Evolutionary conservation across 352 stramenopile species (phyloP).

Genomic region (Peronospora belbahrii): DNA sequence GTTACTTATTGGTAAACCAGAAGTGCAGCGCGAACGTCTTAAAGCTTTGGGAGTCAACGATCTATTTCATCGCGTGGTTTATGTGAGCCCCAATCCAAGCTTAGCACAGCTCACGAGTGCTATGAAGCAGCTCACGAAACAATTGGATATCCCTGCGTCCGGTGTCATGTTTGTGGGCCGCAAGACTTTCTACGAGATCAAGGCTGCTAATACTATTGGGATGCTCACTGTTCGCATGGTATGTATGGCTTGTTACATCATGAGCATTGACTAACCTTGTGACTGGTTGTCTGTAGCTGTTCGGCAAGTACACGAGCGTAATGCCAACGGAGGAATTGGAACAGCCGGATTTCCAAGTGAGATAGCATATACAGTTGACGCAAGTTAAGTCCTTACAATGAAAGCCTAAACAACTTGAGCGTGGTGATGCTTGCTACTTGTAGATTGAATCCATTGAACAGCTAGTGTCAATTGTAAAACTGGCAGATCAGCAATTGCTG

Average conservation of each 20-base stretch:
- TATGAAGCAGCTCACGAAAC: conserved; percentile 62
- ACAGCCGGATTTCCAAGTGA: conserved; percentile 70
- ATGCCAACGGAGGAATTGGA: conserved; percentile 83
- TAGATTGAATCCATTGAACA: conserved; percentile 77
- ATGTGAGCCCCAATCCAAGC: conserved; percentile 61
- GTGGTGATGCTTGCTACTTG: background rate
- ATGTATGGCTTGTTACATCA: conserved; percentile 1
- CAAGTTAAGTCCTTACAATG: background rate
- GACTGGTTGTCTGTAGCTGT: conserved; percentile 34
- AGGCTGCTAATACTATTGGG: conserved; percentile 69
- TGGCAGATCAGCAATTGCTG: conserved; percentile 72
- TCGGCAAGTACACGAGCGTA: conserved; percentile 76
- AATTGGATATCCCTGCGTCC: conserved; percentile 58
- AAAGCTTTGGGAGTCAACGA: conserved; percentile 55
- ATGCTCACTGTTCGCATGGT: conserved; percentile 78
- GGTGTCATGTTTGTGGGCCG: conserved; percentile 76
- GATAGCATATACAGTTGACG: background rate
- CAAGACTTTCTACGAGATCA: conserved; percentile 85
- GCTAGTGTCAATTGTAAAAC: conserved; percentile 60
- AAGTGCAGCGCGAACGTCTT: conserved; percentile 68
- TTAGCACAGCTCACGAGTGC: conserved; percentile 51
- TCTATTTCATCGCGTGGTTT: conserved; percentile 56
- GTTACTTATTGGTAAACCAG: conserved; percentile 64
- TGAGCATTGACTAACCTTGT: conserved; percentile 3
- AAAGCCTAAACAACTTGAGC: background rate